Percentiles rank a stretch among this genome's conserved stretches.
These are phyloP conservation scores for Russula olivacea DNA, from an alignment of 768 basidiomycete genomes.

Conservation along the genomic window DNA sequence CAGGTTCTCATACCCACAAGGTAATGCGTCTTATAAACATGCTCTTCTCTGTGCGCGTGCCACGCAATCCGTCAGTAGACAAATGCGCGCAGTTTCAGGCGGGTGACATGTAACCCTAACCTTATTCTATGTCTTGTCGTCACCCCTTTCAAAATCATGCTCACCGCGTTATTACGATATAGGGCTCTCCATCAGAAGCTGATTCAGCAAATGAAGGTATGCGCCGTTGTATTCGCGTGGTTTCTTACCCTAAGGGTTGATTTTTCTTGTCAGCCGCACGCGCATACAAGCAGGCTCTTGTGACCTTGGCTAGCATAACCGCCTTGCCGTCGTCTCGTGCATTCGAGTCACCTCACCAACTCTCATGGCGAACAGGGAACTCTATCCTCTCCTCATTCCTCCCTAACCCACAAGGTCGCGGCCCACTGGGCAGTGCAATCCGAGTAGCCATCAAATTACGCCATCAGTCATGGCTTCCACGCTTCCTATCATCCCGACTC, in stretches of 20 bases:
- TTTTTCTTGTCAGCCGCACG: conserved; percentile 46
- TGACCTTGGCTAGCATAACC: conserved; percentile 61
- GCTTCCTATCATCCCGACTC: conserved; percentile 37
- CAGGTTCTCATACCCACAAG: conserved; percentile 8
- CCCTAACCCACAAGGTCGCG: conserved; percentile 70
- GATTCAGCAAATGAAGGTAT: conserved; percentile 24
- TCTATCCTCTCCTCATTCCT: conserved; percentile 57
- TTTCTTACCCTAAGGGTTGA: neutral
- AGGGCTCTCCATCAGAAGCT: conserved; percentile 9
- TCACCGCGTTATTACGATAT: neutral
- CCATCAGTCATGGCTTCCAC: conserved; percentile 50
- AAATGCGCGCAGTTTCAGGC: neutral
- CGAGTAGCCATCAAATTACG: conserved; percentile 65
- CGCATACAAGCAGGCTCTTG: conserved; percentile 70
- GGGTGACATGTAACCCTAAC: conserved; percentile 17
- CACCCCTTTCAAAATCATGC: neutral
- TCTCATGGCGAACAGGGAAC: conserved; percentile 38
- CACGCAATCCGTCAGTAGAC: neutral
- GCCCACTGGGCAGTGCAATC: conserved; percentile 62
- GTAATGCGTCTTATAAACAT: neutral
- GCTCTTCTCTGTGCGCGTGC: neutral
- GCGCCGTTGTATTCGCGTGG: neutral
- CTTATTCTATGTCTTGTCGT: conserved; percentile 15
- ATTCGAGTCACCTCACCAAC: conserved; percentile 43
- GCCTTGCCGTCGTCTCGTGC: conserved; percentile 51